phyloP scores from a whole-genome alignment of 345 rosid species.

The Melastoma malabathricum region DNA sequence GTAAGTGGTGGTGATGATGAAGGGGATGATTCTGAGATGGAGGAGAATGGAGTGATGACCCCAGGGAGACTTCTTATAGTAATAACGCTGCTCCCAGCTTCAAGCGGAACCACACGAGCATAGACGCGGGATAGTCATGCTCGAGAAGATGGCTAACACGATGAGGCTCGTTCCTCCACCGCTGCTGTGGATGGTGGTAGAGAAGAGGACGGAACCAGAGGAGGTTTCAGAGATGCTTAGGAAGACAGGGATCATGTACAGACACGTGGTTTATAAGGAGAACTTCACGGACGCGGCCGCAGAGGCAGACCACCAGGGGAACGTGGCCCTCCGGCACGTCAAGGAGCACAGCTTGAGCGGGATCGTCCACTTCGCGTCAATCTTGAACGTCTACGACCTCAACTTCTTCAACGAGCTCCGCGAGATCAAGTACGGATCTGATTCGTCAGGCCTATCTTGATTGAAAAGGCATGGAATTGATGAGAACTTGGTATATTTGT shows the following conservation, averaged over 20 bases:
- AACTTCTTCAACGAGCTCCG: constrained; percentile 65
- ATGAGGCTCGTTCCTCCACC: constrained; percentile 70
- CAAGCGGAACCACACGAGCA: too few relatives aligned
- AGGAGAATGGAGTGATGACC: too few relatives aligned
- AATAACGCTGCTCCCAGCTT: too few relatives aligned
- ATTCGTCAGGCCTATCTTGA: not conserved
- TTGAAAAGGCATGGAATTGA: not conserved
- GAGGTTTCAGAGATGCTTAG: constrained; percentile 82
- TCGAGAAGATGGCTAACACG: too few relatives aligned
- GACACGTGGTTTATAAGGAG: constrained; percentile 53
- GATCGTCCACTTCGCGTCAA: constrained; percentile 73
- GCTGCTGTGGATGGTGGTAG: constrained; percentile 86
- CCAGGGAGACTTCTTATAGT: too few relatives aligned
- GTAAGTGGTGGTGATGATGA: too few relatives aligned
- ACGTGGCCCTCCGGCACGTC: constrained; percentile 66
- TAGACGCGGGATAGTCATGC: too few relatives aligned
- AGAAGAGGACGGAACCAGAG: constrained; percentile 42
- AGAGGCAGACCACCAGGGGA: constrained; percentile 65
- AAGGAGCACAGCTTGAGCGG: constrained; percentile 76
- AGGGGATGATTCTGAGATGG: too few relatives aligned
- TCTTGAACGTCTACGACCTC: constrained; percentile 64
- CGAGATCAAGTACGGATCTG: constrained; percentile 34
- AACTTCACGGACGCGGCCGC: constrained; percentile 49
- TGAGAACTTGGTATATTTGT: not conserved
- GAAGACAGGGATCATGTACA: constrained; percentile 72